Evolutionary conservation across 768 basidiomycete genomes (phyloP).

Genomic region (Melanogaster broomeanus): DNA sequence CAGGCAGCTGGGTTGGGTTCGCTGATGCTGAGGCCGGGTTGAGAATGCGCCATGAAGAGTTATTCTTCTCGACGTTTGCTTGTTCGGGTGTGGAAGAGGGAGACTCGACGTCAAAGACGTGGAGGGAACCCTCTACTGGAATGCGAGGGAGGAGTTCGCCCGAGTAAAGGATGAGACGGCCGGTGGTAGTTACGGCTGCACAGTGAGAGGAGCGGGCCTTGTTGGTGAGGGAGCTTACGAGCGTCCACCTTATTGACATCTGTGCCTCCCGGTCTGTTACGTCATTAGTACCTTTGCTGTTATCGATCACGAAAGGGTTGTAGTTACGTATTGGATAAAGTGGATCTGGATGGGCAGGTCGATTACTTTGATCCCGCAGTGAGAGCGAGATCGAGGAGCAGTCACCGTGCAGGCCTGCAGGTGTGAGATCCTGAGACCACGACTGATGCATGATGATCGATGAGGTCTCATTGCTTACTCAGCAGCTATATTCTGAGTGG

Average conservation of each 20-base stretch:
- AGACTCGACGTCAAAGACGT: slow-evolving; percentile 22
- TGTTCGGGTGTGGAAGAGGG: background rate
- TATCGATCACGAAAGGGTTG: too few relatives aligned
- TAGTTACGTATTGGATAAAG: too few relatives aligned
- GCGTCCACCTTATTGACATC: slow-evolving; percentile 32
- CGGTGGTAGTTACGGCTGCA: slow-evolving; percentile 28
- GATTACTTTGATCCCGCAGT: too few relatives aligned
- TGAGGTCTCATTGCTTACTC: too few relatives aligned
- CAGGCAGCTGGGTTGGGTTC: slow-evolving; percentile 6
- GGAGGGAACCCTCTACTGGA: slow-evolving; percentile 40
- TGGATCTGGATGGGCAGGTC: too few relatives aligned
- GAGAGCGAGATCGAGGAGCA: too few relatives aligned
- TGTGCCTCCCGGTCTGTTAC: background rate
- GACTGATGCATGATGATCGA: background rate
- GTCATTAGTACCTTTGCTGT: too few relatives aligned
- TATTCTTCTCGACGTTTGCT: slow-evolving; percentile 2
- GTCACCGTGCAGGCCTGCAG: too few relatives aligned
- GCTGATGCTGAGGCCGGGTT: slow-evolving; percentile 15
- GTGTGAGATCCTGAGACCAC: too few relatives aligned
- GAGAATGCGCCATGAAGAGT: slow-evolving; percentile 20
- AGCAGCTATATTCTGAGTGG: too few relatives aligned
- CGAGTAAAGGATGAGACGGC: slow-evolving; percentile 39
- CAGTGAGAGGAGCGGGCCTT: slow-evolving; percentile 45
- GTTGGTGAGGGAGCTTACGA: slow-evolving; percentile 17
- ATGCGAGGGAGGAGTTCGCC: slow-evolving; percentile 45